A percentile compares a stretch with the other conserved stretches of the same genome.
phyloP scores from a whole-genome alignment of 495 filamentous ascomycete genomes.

The Hyaloscypha finlandica region DNA sequence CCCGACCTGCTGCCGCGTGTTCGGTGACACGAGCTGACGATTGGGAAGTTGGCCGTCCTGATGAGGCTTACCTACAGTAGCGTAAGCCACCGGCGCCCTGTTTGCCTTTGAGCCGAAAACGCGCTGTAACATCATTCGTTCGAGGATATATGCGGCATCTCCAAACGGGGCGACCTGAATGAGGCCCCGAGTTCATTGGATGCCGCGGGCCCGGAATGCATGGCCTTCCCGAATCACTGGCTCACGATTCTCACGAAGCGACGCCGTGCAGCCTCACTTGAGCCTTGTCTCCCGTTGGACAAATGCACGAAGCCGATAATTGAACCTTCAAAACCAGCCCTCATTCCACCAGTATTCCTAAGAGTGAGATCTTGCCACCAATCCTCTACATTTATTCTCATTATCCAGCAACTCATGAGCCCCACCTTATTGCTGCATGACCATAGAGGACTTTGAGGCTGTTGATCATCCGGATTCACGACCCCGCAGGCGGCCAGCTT shows the following conservation, averaged over 20 bases:
- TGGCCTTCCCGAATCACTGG: background rate
- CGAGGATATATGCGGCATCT: background rate
- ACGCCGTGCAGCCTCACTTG: background rate
- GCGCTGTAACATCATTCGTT: background rate
- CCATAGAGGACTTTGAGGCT: background rate
- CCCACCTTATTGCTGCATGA: background rate
- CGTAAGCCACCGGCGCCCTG: background rate
- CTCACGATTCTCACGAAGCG: background rate
- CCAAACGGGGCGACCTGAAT: background rate
- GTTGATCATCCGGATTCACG: background rate
- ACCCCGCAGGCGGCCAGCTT: background rate
- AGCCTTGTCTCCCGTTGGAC: constrained; percentile 1
- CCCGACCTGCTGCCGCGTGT: background rate
- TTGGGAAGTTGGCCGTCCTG: background rate
- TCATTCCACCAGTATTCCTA: background rate
- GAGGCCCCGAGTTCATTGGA: background rate
- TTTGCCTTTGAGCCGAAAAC: background rate
- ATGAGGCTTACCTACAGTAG: background rate
- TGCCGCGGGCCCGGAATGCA: background rate
- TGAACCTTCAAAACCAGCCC: background rate
- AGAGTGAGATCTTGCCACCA: background rate
- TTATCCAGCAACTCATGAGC: background rate
- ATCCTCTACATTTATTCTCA: background rate
- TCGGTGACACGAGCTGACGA: background rate
- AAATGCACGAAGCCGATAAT: background rate